Evolutionary conservation across 768 basidiomycete species (phyloP).

Genomic region (Cystofilobasidium capitatum): DNA sequence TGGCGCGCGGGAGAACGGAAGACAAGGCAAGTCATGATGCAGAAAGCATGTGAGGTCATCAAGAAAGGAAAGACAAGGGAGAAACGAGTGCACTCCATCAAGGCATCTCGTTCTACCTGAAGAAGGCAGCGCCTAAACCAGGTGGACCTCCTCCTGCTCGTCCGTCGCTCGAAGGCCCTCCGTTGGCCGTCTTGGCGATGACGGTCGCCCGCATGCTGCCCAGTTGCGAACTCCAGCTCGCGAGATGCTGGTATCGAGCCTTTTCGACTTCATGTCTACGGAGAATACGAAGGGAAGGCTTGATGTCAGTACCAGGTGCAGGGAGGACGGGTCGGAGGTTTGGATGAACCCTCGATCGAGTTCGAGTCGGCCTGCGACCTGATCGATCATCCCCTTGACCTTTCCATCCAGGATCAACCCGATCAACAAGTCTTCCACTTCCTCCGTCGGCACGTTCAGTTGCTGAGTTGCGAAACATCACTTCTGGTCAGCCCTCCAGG

Average conservation of each 20-base stretch:
- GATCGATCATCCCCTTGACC: constrained; percentile 92
- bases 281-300: neutral
- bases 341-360: constrained; percentile 58
- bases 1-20: no score
- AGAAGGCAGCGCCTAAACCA: no score
- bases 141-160: no score
- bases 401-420: constrained; percentile 93
- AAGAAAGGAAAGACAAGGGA: no score
- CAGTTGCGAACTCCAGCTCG: constrained; percentile 9
- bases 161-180: constrained; percentile 21
- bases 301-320: neutral
- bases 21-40: no score
- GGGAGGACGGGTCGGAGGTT: neutral
- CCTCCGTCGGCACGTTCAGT: constrained; percentile 81
- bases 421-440: constrained; percentile 89
- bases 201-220: constrained; percentile 1
- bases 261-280: constrained; percentile 23
- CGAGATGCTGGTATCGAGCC: constrained; percentile 21
- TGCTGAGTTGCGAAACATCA: constrained; percentile 52
- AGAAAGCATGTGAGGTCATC: no score
- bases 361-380: constrained; percentile 85
- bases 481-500: neutral
- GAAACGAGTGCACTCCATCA: no score
- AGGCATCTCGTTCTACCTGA: no score
- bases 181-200: constrained; percentile 10